These are phyloP conservation scores for Vitellaria paradoxa DNA, from an alignment of 179 eudicot genomes.

Conservation along the genomic window DNA sequence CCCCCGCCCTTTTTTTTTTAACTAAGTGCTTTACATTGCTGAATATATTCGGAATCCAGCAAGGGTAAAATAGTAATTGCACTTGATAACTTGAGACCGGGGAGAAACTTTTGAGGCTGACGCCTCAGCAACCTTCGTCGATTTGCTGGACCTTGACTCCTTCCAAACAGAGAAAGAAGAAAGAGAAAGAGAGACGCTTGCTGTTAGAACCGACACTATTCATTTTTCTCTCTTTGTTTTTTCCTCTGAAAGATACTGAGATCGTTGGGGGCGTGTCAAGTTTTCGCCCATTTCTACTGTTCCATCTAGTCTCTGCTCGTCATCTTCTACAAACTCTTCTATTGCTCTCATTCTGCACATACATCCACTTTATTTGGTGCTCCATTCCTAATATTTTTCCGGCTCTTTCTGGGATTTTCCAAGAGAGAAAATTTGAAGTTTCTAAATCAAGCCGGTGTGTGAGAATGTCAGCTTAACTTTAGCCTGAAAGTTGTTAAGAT, in stretches of 20 bases:
- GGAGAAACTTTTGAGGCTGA: too few relatives aligned
- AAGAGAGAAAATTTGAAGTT: background rate
- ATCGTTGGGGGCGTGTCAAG: background rate
- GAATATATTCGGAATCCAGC: too few relatives aligned
- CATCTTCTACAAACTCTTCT: background rate
- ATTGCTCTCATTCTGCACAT: too few relatives aligned
- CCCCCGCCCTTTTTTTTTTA: too few relatives aligned
- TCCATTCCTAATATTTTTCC: background rate
- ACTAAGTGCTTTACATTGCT: too few relatives aligned
- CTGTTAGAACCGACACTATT: background rate
- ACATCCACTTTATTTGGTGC: slow-evolving; percentile 9
- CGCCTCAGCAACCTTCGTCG: too few relatives aligned
- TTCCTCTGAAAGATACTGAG: background rate
- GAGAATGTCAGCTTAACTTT: background rate
- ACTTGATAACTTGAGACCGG: too few relatives aligned
- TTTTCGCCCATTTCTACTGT: slow-evolving; percentile 5
- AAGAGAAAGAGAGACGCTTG: too few relatives aligned
- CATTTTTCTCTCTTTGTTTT: slow-evolving; percentile 1
- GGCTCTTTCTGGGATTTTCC: background rate
- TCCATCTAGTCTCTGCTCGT: background rate
- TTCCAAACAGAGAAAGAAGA: too few relatives aligned
- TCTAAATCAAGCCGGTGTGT: background rate
- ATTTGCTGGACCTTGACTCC: too few relatives aligned
- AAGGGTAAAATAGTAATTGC: too few relatives aligned
- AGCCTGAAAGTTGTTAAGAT: background rate